phyloP scores from a whole-genome alignment of 129 eudicot species.

The Tagetes patula region DNA sequence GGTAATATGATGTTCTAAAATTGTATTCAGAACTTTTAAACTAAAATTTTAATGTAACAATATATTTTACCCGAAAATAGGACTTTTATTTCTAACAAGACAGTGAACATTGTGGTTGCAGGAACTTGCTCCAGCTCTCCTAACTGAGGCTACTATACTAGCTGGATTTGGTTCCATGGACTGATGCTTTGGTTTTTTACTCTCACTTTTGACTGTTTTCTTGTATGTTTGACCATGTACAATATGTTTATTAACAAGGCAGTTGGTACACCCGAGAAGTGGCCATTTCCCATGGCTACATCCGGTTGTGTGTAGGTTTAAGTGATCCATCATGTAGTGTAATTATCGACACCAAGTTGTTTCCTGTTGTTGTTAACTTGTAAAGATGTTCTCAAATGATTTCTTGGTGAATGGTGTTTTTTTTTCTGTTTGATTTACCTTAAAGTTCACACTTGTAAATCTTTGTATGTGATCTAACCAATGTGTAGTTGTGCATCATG shows the following conservation, averaged over 20 bases:
- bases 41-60: neutral
- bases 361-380: slow-evolving; percentile 13
- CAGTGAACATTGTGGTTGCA: slow-evolving; percentile 9
- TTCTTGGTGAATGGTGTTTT: slow-evolving; percentile 13
- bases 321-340: slow-evolving; percentile 28
- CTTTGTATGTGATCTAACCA: neutral
- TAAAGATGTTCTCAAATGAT: slow-evolving; percentile 15
- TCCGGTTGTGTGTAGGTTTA: slow-evolving; percentile 22
- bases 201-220: slow-evolving; percentile 27
- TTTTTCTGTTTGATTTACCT: neutral
- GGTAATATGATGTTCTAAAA: neutral
- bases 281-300: slow-evolving; percentile 28
- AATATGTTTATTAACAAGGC: slow-evolving; percentile 35
- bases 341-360: slow-evolving; percentile 26
- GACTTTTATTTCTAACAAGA: neutral
- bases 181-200: slow-evolving; percentile 19
- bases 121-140: slow-evolving; percentile 39
- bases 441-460: slow-evolving; percentile 7
- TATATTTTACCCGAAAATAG: neutral
- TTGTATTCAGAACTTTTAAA: neutral
- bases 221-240: slow-evolving; percentile 39
- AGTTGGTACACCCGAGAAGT: slow-evolving; percentile 20
- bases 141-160: slow-evolving; percentile 30
- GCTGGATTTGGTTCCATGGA: slow-evolving; percentile 32
- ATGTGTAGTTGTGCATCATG: neutral